Conservation (phyloP, 2,329 filamentous ascomycete genomes). For the Aspergillus ochraceoroseus region DNA sequence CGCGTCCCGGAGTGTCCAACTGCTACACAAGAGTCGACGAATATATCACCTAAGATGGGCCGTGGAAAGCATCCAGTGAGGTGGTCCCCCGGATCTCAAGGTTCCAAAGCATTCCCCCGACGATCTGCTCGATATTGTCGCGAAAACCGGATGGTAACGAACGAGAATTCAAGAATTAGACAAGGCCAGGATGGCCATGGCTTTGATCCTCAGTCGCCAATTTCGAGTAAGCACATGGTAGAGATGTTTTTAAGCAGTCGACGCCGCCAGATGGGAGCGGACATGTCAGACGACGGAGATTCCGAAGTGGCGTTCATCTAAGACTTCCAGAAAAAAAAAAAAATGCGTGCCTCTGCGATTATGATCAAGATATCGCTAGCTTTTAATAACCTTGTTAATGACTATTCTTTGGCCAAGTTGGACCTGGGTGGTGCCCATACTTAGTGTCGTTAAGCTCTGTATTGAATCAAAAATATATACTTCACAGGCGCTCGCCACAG, state of each 20-base stretch:
- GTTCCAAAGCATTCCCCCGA: slow-evolving; percentile 23
- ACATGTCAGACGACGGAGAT: slow-evolving; percentile 16
- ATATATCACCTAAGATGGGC: slow-evolving; percentile 22
- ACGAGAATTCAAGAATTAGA: slow-evolving; percentile 30
- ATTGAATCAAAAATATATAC: too few species aligned
- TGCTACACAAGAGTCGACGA: slow-evolving; percentile 22
- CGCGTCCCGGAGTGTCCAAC: slow-evolving; percentile 31
- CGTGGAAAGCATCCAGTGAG: slow-evolving; percentile 23
- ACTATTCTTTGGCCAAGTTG: too few species aligned
- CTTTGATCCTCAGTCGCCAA: slow-evolving; percentile 24
- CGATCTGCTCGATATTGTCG: slow-evolving; percentile 27
- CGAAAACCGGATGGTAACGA: slow-evolving; percentile 21
- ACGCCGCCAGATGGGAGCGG: slow-evolving; percentile 23
- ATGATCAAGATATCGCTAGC: too few species aligned
- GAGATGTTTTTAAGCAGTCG: slow-evolving; percentile 37
- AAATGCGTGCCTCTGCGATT: too few species aligned
- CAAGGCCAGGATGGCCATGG: slow-evolving; percentile 20
- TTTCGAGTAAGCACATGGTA: slow-evolving; percentile 38
- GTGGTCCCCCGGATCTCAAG: slow-evolving; percentile 20
- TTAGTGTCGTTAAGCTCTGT: too few species aligned
- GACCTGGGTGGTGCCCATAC: too few species aligned
- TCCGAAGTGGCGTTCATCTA: slow-evolving; percentile 28
- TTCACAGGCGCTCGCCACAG: too few species aligned
- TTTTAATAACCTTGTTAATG: too few species aligned
- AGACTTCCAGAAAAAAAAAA: slow-evolving; percentile 1